These are phyloP conservation scores for Leccinellum luteum DNA, from an alignment of 768 basidiomycete genomes.

Conservation along the genomic window DNA sequence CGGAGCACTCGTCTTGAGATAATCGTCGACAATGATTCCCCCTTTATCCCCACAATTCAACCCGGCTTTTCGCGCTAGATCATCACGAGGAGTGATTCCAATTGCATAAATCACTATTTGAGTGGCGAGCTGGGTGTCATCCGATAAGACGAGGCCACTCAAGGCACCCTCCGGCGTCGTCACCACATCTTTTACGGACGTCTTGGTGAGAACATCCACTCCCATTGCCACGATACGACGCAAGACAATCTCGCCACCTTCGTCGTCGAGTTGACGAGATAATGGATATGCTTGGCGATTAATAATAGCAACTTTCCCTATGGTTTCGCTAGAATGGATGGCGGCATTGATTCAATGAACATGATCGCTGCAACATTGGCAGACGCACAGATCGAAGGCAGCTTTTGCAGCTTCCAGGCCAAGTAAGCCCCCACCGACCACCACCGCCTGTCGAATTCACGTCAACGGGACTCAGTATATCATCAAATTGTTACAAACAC, in stretches of 20 bases:
- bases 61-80: constrained; percentile 54
- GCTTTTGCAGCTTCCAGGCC: constrained; percentile 78
- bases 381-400: constrained; percentile 49
- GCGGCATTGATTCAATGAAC: neutral
- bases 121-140: constrained; percentile 44
- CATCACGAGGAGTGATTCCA: constrained; percentile 70
- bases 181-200: constrained; percentile 36
- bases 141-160: constrained; percentile 47
- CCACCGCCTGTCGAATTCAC: constrained; percentile 12
- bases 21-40: constrained; percentile 59
- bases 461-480: neutral
- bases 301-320: constrained; percentile 50
- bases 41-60: constrained; percentile 48
- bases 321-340: constrained; percentile 22
- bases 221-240: constrained; percentile 59
- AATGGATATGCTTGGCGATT: constrained; percentile 52
- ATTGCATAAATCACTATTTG: constrained; percentile 66
- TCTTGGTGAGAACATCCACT: constrained; percentile 50
- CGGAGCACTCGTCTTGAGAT: constrained; percentile 51
- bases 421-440: constrained; percentile 70
- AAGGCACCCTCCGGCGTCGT: constrained; percentile 40
- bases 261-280: constrained; percentile 56
- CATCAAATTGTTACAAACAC: constrained; percentile 14
- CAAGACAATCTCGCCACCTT: constrained; percentile 59
- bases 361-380: neutral